Base-by-base conservation (phyloP, 345 rosid species). In the Crucihimalaya himalaica region DNA sequence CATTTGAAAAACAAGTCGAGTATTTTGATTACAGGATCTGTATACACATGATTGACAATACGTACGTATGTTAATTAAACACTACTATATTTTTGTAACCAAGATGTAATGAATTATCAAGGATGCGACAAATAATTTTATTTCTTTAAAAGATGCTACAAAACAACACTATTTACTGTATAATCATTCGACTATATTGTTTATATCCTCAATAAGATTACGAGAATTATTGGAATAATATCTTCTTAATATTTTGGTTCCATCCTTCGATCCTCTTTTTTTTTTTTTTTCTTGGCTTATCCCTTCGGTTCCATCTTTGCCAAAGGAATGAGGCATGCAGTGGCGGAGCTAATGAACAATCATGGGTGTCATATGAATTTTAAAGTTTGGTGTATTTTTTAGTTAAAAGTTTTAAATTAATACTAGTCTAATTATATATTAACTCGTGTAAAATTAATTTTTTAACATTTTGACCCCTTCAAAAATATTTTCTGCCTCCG, bases 91-190 rank as follows among this genome's bases (percentile, higher is more conserved):
- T 27, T 61, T 52, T 48, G 42, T 62, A 51, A 19, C 47, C 55
- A 47, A 72, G n/a, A 72, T 54, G 11, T 63, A 62, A 14, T 20
- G 63, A 71, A 50, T 61, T 50, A 61, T 14, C 32, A 39, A 16
- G 31, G 27, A 46, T 19, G 43, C 43, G 2, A 63, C 39, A 11
- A 15, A n/a, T 28, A 10, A 11, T 27, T 8, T 3, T 43, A 40
- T 16, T 14, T 54, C 28, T 25, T 1, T 1, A 6, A 13, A 13
- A 25, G 13, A 48, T 66, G 48, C 37, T 37, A 14, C 48, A 52
- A 34, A 48, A 52, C 16, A 37, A 16, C 35, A 70, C 23, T 2
- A 53, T 40, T 5, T 42, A 7, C 1, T 31, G 8, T 34, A 35
- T 35, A 3, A 9, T 56, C 15, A 55, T 42, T 68, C 29, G 19